A percentile compares a stretch with the other conserved stretches of the same genome.
phyloP scores from a whole-genome alignment of 345 rosid species.

The Bruguiera parviflora region DNA sequence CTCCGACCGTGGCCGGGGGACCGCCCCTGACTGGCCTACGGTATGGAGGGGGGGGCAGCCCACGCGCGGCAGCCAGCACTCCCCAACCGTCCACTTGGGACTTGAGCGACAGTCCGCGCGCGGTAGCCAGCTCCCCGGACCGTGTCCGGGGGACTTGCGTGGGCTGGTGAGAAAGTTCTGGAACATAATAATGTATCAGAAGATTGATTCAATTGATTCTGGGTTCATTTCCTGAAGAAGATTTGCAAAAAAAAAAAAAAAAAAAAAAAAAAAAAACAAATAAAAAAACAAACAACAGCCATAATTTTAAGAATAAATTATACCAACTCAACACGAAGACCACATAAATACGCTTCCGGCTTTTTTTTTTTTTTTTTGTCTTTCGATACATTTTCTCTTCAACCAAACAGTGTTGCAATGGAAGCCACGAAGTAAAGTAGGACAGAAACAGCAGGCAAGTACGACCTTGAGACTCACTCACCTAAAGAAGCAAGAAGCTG shows the following conservation, averaged over 20 bases:
- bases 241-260: not conserved
- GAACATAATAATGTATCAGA: not conserved
- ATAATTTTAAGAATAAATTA: not conserved
- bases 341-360: not conserved
- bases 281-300: too few relatives aligned
- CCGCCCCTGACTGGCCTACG: too few relatives aligned
- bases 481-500: constrained; percentile 65
- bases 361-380: not conserved
- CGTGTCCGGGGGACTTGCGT: too few relatives aligned
- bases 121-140: too few relatives aligned
- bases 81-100: too few relatives aligned
- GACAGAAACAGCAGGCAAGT: not conserved
- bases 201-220: not conserved
- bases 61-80: too few relatives aligned
- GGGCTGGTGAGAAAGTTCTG: not conserved
- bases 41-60: too few relatives aligned
- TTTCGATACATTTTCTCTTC: not conserved
- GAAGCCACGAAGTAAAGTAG: not conserved
- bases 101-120: too few relatives aligned
- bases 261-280: too few relatives aligned
- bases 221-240: not conserved
- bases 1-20: too few relatives aligned
- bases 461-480: constrained; percentile 17
- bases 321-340: not conserved
- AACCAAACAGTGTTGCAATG: not conserved